A percentile compares a stretch with the other conserved stretches of the same genome.
Evolutionary conservation across 345 rosid species (phyloP).

Genomic region (Eucalyptus cloeziana): DNA sequence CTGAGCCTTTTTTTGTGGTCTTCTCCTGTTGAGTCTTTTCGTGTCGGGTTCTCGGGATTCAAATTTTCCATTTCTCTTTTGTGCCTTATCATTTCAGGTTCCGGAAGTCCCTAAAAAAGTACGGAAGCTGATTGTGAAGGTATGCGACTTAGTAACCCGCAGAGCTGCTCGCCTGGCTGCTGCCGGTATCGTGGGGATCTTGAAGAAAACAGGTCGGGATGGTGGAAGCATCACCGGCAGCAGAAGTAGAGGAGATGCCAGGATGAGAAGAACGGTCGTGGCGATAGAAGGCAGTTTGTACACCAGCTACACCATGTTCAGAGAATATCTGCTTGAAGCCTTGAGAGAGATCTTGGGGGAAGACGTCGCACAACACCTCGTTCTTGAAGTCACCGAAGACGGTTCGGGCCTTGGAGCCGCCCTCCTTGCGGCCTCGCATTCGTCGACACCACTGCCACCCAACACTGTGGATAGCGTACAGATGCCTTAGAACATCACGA

Average conservation of each 20-base stretch:
- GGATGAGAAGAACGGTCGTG: slow-evolving; percentile 75
- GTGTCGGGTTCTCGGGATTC: neutral
- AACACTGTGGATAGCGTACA: neutral
- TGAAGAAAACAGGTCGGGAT: slow-evolving; percentile 92
- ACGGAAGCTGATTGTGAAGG: slow-evolving; percentile 57
- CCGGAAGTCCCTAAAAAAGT: slow-evolving; percentile 55
- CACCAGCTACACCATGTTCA: slow-evolving; percentile 48
- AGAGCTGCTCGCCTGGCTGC: slow-evolving; percentile 93
- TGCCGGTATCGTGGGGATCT: slow-evolving; percentile 84
- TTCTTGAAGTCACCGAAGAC: slow-evolving; percentile 52
- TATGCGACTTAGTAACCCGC: slow-evolving; percentile 76
- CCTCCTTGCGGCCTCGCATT: slow-evolving; percentile 63
- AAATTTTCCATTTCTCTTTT: neutral
- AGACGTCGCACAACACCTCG: slow-evolving; percentile 49
- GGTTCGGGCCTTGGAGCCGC: slow-evolving; percentile 90
- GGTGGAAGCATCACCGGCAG: slow-evolving; percentile 63
- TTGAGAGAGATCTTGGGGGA: slow-evolving; percentile 69
- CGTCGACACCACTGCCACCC: neutral
- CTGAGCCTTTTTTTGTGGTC: neutral
- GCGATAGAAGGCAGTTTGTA: slow-evolving; percentile 83
- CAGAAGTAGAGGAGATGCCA: slow-evolving; percentile 42
- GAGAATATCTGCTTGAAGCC: slow-evolving; percentile 80
- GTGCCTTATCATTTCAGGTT: slow-evolving; percentile 23
- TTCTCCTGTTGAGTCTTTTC: neutral
- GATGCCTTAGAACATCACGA: neutral